phyloP scores from a whole-genome alignment of 208 protist species.

The Acanthamoeba castellanii region DNA sequence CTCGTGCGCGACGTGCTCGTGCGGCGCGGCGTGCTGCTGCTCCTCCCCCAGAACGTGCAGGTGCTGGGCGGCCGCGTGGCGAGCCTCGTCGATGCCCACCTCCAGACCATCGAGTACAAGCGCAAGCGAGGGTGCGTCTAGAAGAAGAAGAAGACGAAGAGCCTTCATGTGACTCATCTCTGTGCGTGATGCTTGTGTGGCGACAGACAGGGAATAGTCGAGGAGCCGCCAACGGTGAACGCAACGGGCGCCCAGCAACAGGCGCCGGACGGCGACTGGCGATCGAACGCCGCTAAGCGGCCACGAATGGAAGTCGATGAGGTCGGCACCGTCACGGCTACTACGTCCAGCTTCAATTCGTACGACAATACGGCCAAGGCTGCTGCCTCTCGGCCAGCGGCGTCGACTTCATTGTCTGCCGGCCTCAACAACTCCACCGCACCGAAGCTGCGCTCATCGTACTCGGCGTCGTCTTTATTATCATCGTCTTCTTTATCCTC shows the following conservation, averaged over 20 bases:
- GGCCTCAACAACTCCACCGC: neutral
- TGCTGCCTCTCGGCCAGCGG: neutral
- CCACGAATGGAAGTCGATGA: neutral
- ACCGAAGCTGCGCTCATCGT: too few relatives aligned
- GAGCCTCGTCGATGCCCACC: slow-evolving; percentile 23
- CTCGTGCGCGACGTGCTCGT: slow-evolving; percentile 45
- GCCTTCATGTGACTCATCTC: neutral
- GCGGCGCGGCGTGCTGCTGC: slow-evolving; percentile 60
- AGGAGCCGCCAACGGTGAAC: neutral
- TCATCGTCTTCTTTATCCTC: too few relatives aligned
- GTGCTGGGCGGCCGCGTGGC: slow-evolving; percentile 63
- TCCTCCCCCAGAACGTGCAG: slow-evolving; percentile 51
- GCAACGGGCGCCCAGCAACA: too few relatives aligned
- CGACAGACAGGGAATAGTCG: neutral
- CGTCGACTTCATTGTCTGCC: neutral
- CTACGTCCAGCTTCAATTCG: neutral
- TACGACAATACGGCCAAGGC: neutral
- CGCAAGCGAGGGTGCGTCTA: neutral
- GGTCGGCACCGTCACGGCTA: neutral
- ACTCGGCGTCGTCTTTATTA: too few relatives aligned
- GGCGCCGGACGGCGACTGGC: too few relatives aligned
- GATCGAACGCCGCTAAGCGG: neutral
- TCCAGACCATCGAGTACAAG: neutral
- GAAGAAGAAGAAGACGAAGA: too few relatives aligned
- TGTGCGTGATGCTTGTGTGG: too few relatives aligned